Evolutionary conservation across 192 early-diverging fungal genomes (phyloP), one percentile per base, ranked within the genome.

Genomic region (Backusella liffmaniae): DNA sequence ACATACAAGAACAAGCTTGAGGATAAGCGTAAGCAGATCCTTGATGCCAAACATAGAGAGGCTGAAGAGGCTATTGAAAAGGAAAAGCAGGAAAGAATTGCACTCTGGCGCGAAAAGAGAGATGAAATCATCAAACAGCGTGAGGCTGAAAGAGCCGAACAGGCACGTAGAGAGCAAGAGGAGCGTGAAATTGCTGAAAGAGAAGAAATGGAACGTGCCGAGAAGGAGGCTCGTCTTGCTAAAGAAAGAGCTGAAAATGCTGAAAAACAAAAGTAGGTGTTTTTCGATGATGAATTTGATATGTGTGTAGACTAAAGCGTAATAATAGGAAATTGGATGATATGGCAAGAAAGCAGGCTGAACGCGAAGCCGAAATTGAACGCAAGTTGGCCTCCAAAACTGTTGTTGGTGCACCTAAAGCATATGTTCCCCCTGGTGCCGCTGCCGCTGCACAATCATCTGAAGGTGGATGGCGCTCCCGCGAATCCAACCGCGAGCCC

Each of bases 21-120:
- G 73, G 79, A 84, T 8, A 85, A 87, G 65, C 86, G 91, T 65
- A 81, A 90, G 46, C 88, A 87, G 59, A 83, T 90, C 41, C 87
- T 86, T 72, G 84, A 85, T 42, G 86, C 83, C 30, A 82, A 87
- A 67, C 83, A 86, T 18, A 85, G 74, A 26, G 88, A 89, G 35
- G 89, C 88, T 32, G 80, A 92, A 72, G 74, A 76, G 21, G 87
- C 87, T 76, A 91, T 96, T 79, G 89, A 82, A 69, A 88, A 88
- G 49, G 95, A 91, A 53, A 95, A 96, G 86, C 84, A 86, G 53
- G 82, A 85, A 29, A 87, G 95, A 62, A 88, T 93, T 67, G 87
- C 88, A 56, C 77, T 90, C 67, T 86, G 86, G 79, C 83, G 85
- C 73, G 84, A 86, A 66, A 82, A 77, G 42, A 86, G 83, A 83